A percentile compares a stretch with the other conserved stretches of the same genome.
These are phyloP conservation scores for Lophium mytilinum DNA, from an alignment of 495 filamentous ascomycete species.

Conservation along the genomic window DNA sequence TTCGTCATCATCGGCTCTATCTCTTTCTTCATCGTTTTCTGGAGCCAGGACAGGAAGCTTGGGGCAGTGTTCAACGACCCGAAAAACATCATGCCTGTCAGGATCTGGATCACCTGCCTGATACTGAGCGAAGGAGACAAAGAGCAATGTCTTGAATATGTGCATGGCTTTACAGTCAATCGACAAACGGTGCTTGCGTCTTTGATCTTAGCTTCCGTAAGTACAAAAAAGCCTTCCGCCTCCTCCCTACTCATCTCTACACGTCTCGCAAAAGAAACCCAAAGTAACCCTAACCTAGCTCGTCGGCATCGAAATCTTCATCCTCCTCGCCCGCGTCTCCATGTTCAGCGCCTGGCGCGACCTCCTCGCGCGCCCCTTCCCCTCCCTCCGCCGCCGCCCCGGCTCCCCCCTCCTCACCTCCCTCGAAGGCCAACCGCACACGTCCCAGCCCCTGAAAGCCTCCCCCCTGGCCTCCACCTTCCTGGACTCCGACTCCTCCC, in stretches of 20 bases:
- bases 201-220: slow-evolving; percentile 29
- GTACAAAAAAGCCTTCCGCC: background rate
- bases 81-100: slow-evolving; percentile 15
- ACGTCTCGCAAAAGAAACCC: background rate
- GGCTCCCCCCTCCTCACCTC: slow-evolving; percentile 12
- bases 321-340: slow-evolving; percentile 31
- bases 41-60: slow-evolving; percentile 22
- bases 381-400: background rate
- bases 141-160: slow-evolving; percentile 24
- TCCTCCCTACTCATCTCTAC: background rate
- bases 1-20: slow-evolving; percentile 25
- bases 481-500: background rate
- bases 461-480: background rate
- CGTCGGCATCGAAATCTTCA: slow-evolving; percentile 30
- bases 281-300: slow-evolving; percentile 13
- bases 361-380: slow-evolving; percentile 15
- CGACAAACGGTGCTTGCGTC: slow-evolving; percentile 18
- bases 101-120: slow-evolving; percentile 30
- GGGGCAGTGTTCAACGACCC: slow-evolving; percentile 10
- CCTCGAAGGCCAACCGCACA: slow-evolving; percentile 2
- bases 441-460: background rate
- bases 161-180: slow-evolving; percentile 18
- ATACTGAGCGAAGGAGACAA: slow-evolving; percentile 27
- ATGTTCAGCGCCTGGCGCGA: slow-evolving; percentile 32
- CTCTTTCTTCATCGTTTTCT: slow-evolving; percentile 30